Conservation (phyloP, 805 yeast genomes). For the Starmerella cellae region DNA sequence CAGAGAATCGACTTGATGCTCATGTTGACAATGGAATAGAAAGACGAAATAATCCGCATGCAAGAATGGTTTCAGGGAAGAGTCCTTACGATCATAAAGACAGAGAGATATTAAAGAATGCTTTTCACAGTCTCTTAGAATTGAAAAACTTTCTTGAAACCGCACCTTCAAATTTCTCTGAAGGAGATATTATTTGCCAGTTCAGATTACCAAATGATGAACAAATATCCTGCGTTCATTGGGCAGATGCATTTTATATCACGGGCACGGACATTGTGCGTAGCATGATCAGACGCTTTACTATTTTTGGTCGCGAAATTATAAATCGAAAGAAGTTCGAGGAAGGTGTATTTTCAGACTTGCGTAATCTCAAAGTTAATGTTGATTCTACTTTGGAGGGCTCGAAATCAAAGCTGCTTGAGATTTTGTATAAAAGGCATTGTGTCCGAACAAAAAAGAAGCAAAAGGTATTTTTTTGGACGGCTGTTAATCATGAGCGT, state of each 20-base stretch:
- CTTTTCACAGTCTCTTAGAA: background rate
- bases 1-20: no score
- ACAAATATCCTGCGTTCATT: slow-evolving; percentile 80
- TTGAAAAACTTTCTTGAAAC: slow-evolving; percentile 76
- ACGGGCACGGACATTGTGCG: slow-evolving; percentile 96
- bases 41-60: no score
- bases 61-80: no score
- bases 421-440: slow-evolving; percentile 67
- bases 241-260: slow-evolving; percentile 77
- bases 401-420: slow-evolving; percentile 76
- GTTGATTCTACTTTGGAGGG: slow-evolving; percentile 75
- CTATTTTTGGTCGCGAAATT: slow-evolving; percentile 75
- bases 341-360: slow-evolving; percentile 87
- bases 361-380: slow-evolving; percentile 66
- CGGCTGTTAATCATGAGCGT: slow-evolving; percentile 86
- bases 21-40: no score
- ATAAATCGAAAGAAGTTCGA: slow-evolving; percentile 85
- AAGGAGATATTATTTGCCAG: slow-evolving; percentile 73
- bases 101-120: background rate
- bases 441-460: slow-evolving; percentile 90
- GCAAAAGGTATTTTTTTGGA: slow-evolving; percentile 94
- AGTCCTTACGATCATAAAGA: no score
- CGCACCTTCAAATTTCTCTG: slow-evolving; percentile 92
- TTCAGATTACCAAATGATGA: slow-evolving; percentile 77
- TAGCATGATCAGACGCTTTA: slow-evolving; percentile 76